Evolutionary conservation across 495 filamentous ascomycete genomes (phyloP), one percentile per base, ranked within the genome.

Genomic region (Polyplosphaeria fusca): DNA sequence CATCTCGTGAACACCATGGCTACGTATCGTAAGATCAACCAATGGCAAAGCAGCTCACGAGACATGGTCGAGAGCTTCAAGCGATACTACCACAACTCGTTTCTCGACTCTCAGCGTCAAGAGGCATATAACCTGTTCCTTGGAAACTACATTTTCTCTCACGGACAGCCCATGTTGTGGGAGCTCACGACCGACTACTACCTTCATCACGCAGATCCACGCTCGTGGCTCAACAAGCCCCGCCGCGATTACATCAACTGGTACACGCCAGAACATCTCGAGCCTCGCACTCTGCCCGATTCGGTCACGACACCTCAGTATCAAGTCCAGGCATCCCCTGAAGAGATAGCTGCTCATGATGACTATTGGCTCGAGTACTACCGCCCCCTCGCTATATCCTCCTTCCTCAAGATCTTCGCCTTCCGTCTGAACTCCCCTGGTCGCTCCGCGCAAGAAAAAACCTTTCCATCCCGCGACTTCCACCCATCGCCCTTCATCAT

Each of bases 21-120:
- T 53, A 97, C 94, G 1, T 98, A 98, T 69, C 85, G 93, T 46
- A 96, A 96, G 70, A 94, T 96, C 68, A 97, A 97, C 57, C 91
- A 96, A 68, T 98, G 93, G 93, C 95, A 89, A 35, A 95, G 90
- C 60, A 89, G 94, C 65, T 96, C 93, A 5, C 80, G 93, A 39
- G 93, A 98, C 69, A 98, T 98, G 93, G 89, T 98, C 9, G 93
- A 98, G 71, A 95, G 89, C 70, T 96, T 98, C 77, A 98, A 97
- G 69, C 84, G 93, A 26, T 98, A 97, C 73, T 98, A 98, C 73
- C 95, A 97, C 70, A 98, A 98, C 69, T 96, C 91, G 0, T 98
- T 98, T 72, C 78, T 97, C 7, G 93, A 98, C 70, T 87, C 87
- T 18, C 93, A 97, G 67, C 83, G 93, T 38, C 93, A 98, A 73